A percentile compares a stretch with the other conserved stretches of the same genome.
Evolutionary conservation across 2,329 filamentous ascomycete species (phyloP).

Genomic region (Magnaporthales sp.): DNA sequence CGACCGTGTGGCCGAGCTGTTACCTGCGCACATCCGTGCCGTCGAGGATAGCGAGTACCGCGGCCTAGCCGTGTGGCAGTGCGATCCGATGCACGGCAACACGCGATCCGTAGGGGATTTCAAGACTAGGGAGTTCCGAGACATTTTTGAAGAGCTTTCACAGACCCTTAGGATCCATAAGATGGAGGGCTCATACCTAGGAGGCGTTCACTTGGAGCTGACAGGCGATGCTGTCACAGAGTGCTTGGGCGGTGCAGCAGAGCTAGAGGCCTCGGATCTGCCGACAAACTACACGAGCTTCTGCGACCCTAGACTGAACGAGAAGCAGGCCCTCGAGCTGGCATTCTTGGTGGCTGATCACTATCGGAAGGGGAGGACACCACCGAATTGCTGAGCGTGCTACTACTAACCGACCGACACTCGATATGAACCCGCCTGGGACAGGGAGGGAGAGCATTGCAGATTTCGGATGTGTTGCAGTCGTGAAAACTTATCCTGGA

Average conservation of each 20-base stretch:
- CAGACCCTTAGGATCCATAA: constrained; percentile 80
- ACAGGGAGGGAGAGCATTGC: not conserved
- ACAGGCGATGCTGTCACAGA: constrained; percentile 96
- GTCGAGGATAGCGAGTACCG: constrained; percentile 70
- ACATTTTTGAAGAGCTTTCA: constrained; percentile 81
- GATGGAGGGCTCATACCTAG: constrained; percentile 74
- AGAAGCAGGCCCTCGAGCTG: constrained; percentile 94
- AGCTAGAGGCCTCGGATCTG: constrained; percentile 78
- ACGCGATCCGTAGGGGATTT: constrained; percentile 60
- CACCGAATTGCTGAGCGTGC: not conserved
- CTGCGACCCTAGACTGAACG: constrained; percentile 90
- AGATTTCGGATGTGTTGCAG: not conserved
- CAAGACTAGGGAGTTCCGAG: constrained; percentile 86
- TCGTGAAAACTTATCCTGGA: not conserved
- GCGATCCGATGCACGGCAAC: constrained; percentile 96
- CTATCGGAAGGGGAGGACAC: constrained; percentile 36
- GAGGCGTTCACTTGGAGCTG: constrained; percentile 89
- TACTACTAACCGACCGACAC: not conserved
- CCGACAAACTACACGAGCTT: constrained; percentile 90
- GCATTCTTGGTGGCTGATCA: constrained; percentile 89
- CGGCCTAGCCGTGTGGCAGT: constrained; percentile 85
- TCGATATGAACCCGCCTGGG: not conserved
- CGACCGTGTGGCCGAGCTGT: constrained; percentile 61
- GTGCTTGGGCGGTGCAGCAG: constrained; percentile 85
- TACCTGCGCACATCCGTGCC: constrained; percentile 80